A percentile compares a stretch with the other conserved stretches of the same genome.
These are phyloP conservation scores for Suhomyces kilbournensis DNA, from an alignment of 805 yeast genomes.

Conservation along the genomic window DNA sequence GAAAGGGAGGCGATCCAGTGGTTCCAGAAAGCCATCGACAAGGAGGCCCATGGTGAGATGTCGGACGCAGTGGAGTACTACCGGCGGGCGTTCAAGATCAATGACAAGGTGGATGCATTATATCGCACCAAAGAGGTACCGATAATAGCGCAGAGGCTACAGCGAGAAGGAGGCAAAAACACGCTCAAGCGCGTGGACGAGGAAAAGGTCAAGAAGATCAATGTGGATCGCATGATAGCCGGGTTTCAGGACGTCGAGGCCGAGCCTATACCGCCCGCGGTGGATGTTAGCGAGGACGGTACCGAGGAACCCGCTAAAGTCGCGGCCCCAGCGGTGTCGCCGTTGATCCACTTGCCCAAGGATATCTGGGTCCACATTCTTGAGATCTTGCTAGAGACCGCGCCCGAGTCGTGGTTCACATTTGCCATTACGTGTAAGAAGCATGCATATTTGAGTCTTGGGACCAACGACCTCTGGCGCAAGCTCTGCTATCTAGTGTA, in stretches of 20 bases:
- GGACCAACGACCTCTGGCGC: conserved; percentile 48
- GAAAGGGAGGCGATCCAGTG: conserved; percentile 50
- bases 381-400: conserved; percentile 41
- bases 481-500: conserved; percentile 49
- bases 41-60: conserved; percentile 71
- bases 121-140: conserved; percentile 59
- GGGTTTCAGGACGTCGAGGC: conserved; percentile 33
- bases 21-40: conserved; percentile 68
- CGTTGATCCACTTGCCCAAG: conserved; percentile 42
- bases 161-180: conserved; percentile 27
- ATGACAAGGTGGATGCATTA: conserved; percentile 59
- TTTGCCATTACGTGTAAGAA: conserved; percentile 58
- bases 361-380: conserved; percentile 57
- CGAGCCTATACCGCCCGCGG: conserved; percentile 22
- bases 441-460: conserved; percentile 57
- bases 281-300: conserved; percentile 14
- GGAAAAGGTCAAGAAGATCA: conserved; percentile 32
- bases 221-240: conserved; percentile 39
- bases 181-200: conserved; percentile 33
- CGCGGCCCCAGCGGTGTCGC: conserved; percentile 26
- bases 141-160: conserved; percentile 27
- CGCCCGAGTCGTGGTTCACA: conserved; percentile 65
- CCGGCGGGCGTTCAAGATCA: conserved; percentile 63
- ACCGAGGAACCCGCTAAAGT: conserved; percentile 4
- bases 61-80: conserved; percentile 78